These are phyloP conservation scores for Coemansia aciculifera DNA, from an alignment of 192 early-diverging fungal genomes.

Conservation along the genomic window DNA sequence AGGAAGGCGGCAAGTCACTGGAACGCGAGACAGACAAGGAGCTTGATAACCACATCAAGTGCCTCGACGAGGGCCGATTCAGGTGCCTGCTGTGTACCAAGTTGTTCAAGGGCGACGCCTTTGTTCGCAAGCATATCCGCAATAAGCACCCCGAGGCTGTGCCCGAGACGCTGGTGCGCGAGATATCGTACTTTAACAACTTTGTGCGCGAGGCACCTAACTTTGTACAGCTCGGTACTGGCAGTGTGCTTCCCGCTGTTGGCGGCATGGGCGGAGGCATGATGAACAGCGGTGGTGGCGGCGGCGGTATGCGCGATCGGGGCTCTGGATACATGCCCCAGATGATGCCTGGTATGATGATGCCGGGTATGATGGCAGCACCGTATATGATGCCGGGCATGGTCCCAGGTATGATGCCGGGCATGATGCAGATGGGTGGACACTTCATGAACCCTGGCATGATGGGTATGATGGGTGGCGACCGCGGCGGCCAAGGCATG, in stretches of 20 bases:
- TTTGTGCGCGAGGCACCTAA: conserved; percentile 88
- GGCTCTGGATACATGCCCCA: conserved; percentile 39
- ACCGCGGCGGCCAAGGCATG: conserved; percentile 37
- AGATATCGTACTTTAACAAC: conserved; percentile 82
- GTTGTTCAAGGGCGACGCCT: conserved; percentile 91
- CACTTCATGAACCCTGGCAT: conserved; percentile 46
- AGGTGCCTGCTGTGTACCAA: conserved; percentile 89
- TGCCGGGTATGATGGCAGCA: conserved; percentile 47
- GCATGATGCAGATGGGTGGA: conserved; percentile 56
- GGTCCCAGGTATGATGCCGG: conserved; percentile 47
- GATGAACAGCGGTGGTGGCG: conserved; percentile 11
- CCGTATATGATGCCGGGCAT: conserved; percentile 49
- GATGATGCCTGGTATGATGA: conserved; percentile 57
- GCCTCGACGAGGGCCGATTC: conserved; percentile 76
- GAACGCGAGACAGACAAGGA: conserved; percentile 52
- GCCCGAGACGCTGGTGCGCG: conserved; percentile 60
- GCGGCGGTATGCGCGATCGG: conserved; percentile 32
- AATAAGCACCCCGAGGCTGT: conserved; percentile 79
- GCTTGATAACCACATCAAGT: conserved; percentile 49
- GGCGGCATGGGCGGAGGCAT: conserved; percentile 22
- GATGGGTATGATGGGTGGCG: conserved; percentile 47
- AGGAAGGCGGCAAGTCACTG: conserved; percentile 55
- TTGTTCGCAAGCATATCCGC: conserved; percentile 92
- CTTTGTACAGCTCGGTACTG: conserved; percentile 56
- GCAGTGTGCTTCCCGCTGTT: conserved; percentile 26